phyloP scores from a whole-genome alignment of 192 early-diverging fungal species.

The Podila verticillata region DNA sequence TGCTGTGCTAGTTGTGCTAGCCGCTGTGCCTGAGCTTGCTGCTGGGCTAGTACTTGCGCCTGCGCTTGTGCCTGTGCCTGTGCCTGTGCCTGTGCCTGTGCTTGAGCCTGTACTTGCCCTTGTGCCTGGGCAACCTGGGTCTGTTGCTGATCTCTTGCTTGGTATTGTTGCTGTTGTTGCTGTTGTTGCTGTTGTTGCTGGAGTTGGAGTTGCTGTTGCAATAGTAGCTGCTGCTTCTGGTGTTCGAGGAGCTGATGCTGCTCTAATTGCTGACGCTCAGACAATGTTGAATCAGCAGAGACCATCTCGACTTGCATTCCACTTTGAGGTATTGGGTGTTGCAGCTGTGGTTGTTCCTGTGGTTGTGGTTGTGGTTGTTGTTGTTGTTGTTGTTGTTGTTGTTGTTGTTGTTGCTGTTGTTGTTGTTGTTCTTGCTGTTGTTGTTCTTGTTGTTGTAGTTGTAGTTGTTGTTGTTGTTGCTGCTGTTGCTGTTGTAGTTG shows the following conservation, averaged over 20 bases:
- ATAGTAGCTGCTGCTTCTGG: constrained; percentile 14
- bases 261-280: constrained; percentile 34
- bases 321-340: neutral
- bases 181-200: constrained; percentile 9
- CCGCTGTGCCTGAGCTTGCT: constrained; percentile 12
- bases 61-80: constrained; percentile 11
- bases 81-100: constrained; percentile 2
- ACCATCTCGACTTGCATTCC: constrained; percentile 48
- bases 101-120: neutral
- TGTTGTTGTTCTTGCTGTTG: constrained; percentile 1
- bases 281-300: constrained; percentile 36
- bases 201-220: constrained; percentile 11
- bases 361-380: neutral
- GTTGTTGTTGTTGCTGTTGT: neutral
- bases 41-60: constrained; percentile 2
- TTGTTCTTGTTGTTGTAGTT: neutral
- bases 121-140: constrained; percentile 2
- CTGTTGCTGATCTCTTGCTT: constrained; percentile 8
- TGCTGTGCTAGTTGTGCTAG: constrained; percentile 16
- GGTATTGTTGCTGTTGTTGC: constrained; percentile 9
- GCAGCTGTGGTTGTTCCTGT: neutral
- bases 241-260: constrained; percentile 27
- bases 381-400: neutral
- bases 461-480: neutral
- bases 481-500: neutral